These are phyloP conservation scores for Mycosphaerella sp. DNA, from an alignment of 2,329 filamentous ascomycete species.

Conservation along the genomic window DNA sequence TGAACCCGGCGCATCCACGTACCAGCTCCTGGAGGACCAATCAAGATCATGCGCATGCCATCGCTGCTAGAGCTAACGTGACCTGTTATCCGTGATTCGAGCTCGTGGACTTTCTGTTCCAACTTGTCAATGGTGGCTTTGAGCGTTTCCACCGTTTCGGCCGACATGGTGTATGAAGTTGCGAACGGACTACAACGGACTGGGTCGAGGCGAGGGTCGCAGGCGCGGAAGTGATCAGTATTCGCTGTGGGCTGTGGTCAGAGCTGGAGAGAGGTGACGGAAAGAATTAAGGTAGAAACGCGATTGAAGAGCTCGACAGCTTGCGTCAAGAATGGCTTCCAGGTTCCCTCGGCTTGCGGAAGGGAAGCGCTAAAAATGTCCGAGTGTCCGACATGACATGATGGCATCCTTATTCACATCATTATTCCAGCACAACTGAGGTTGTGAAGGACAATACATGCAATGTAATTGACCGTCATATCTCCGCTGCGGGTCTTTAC, in stretches of 20 bases:
- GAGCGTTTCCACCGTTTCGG: conserved; percentile 43
- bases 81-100: conserved; percentile 64
- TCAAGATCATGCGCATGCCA: conserved; percentile 90
- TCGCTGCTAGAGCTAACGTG: conserved; percentile 43
- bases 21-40: conserved; percentile 97
- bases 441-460: background rate
- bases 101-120: conserved; percentile 75
- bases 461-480: background rate
- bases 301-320: conserved; percentile 2
- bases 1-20: conserved; percentile 38
- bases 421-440: background rate
- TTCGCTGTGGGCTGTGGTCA: background rate
- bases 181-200: conserved; percentile 13
- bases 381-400: background rate
- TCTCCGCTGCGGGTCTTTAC: background rate
- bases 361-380: no score
- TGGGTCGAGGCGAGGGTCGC: background rate
- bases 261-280: background rate
- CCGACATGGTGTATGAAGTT: conserved; percentile 17
- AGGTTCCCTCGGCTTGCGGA: no score
- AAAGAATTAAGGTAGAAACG: background rate
- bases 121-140: conserved; percentile 78
- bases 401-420: background rate
- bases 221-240: background rate
- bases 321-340: background rate